Percentiles rank a stretch among this genome's conserved stretches.
phyloP scores from a whole-genome alignment of 2,329 filamentous ascomycete genomes.

The Botryotinia calthae region DNA sequence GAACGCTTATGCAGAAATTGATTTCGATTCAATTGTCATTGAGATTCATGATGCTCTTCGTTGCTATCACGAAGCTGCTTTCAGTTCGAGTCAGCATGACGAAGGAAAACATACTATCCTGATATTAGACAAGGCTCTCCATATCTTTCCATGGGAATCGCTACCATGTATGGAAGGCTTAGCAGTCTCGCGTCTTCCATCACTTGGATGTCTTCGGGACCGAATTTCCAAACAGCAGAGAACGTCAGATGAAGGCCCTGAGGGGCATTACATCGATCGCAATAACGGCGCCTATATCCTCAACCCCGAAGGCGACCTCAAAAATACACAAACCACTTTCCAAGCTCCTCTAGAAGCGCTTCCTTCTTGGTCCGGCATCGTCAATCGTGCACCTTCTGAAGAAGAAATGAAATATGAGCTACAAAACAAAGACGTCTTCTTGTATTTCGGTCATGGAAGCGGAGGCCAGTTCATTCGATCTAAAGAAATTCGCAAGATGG shows the following conservation, averaged over 20 bases:
- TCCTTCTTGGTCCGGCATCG: conserved; percentile 66
- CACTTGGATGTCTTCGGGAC: conserved; percentile 75
- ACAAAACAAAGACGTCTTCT: conserved; percentile 64
- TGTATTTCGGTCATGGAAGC: conserved; percentile 96
- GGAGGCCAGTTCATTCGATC: conserved; percentile 92
- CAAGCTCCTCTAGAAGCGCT: conserved; percentile 63
- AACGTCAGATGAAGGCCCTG: conserved; percentile 24
- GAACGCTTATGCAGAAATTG: conserved; percentile 96
- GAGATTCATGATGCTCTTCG: conserved; percentile 83
- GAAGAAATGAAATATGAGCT: conserved; percentile 71
- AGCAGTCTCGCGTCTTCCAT: conserved; percentile 84
- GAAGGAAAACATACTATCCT: conserved; percentile 72
- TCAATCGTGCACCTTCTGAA: conserved; percentile 69
- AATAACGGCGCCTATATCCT: conserved; percentile 72
- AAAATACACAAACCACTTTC: conserved; percentile 75
- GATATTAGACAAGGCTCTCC: conserved; percentile 85
- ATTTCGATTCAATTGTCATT: conserved; percentile 88
- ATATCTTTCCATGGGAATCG: conserved; percentile 94
- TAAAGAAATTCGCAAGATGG: conserved; percentile 74
- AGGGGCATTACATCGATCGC: conserved; percentile 56
- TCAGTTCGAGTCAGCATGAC: conserved; percentile 38
- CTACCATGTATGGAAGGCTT: conserved; percentile 77
- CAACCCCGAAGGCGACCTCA: conserved; percentile 83
- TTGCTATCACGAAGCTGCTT: conserved; percentile 62
- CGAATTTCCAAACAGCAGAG: conserved; percentile 54